phyloP scores from a whole-genome alignment of 257 asterid species.

The Plantago ovata region DNA sequence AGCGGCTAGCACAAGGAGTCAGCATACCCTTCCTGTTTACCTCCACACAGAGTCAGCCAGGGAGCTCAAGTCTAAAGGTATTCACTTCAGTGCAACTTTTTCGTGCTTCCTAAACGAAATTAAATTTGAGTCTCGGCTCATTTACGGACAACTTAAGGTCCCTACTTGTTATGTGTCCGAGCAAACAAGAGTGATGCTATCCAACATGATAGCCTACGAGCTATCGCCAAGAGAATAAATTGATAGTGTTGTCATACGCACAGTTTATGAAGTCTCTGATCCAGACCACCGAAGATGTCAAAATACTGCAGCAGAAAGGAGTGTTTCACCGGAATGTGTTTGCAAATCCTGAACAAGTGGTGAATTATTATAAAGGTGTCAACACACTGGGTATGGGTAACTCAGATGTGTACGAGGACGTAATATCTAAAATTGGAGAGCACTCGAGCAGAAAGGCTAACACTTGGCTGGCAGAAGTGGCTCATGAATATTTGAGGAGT shows the following conservation, averaged over 20 bases:
- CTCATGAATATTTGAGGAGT: slow-evolving; percentile 23
- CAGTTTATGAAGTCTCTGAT: slow-evolving; percentile 36
- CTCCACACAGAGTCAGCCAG: not conserved
- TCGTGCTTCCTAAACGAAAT: not conserved
- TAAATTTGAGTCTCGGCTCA: not conserved
- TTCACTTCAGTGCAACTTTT: slow-evolving; percentile 18
- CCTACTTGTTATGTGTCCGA: not conserved
- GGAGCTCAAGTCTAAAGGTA: slow-evolving; percentile 23
- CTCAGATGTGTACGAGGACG: slow-evolving; percentile 3
- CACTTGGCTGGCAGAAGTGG: slow-evolving; percentile 35
- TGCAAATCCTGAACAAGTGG: slow-evolving; percentile 28
- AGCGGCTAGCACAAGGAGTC: too few relatives aligned
- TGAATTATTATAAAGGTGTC: slow-evolving; percentile 20
- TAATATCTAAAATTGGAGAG: slow-evolving; percentile 19
- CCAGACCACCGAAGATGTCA: slow-evolving; percentile 25
- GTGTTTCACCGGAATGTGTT: slow-evolving; percentile 20
- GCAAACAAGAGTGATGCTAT: slow-evolving; percentile 1
- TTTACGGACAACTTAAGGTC: slow-evolving; percentile 8
- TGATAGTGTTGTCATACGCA: slow-evolving; percentile 14
- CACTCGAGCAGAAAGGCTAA: slow-evolving; percentile 25
- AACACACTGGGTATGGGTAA: slow-evolving; percentile 24
- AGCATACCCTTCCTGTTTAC: too few relatives aligned
- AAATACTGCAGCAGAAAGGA: slow-evolving; percentile 29
- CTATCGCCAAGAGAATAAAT: slow-evolving; percentile 18
- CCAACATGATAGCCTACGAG: slow-evolving; percentile 33